Percentiles rank a stretch among this genome's conserved stretches.
Conservation (phyloP, 805 yeast genomes). For the Sugiyamaella chiloensis region DNA sequence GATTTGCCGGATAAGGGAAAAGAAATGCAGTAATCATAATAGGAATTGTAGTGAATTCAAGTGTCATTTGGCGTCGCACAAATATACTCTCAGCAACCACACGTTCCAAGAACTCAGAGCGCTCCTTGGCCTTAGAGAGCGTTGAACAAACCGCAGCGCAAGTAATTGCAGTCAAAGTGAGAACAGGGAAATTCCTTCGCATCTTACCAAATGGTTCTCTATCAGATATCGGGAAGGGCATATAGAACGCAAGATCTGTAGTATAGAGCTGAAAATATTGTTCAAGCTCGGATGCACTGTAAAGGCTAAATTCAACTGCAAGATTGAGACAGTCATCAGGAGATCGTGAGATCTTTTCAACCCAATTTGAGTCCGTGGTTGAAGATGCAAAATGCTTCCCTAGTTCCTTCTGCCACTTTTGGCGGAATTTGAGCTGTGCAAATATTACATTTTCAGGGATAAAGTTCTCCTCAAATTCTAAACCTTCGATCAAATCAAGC, state of each 20-base stretch:
- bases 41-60: constrained; percentile 11
- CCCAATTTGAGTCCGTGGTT: neutral
- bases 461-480: constrained; percentile 1
- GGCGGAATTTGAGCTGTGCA: neutral
- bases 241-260: constrained; percentile 5
- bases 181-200: constrained; percentile 10
- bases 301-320: constrained; percentile 14
- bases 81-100: constrained; percentile 14
- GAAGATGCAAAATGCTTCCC: neutral
- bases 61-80: neutral
- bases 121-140: constrained; percentile 12
- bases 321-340: constrained; percentile 10
- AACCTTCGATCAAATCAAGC: neutral
- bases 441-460: neutral
- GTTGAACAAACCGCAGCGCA: constrained; percentile 10
- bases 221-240: constrained; percentile 9
- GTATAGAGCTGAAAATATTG: constrained; percentile 8
- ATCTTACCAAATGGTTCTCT: constrained; percentile 1
- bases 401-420: neutral
- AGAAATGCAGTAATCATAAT: constrained; percentile 13
- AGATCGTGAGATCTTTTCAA: neutral
- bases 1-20: constrained; percentile 16
- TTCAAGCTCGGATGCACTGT: constrained; percentile 10
- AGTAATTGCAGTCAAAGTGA: constrained; percentile 15
- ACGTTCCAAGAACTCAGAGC: constrained; percentile 17